A percentile compares a stretch with the other conserved stretches of the same genome.
Evolutionary conservation across 2,329 filamentous ascomycete species (phyloP).

Genomic region (Aspergillus vadensis): DNA sequence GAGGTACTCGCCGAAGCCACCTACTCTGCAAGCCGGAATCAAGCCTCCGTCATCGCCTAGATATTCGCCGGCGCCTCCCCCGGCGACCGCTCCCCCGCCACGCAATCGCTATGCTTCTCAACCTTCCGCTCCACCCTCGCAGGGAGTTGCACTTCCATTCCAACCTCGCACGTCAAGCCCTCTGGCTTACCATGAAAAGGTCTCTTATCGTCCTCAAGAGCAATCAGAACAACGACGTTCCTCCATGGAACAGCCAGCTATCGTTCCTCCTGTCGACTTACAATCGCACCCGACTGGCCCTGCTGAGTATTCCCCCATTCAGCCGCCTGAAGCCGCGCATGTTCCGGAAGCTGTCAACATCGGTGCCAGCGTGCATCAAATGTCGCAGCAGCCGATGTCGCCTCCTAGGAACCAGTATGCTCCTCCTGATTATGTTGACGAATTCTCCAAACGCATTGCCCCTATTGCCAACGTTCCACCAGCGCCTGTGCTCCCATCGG

Average conservation of each 20-base stretch:
- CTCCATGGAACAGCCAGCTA: conserved; percentile 28
- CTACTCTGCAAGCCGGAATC: conserved; percentile 30
- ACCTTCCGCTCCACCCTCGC: conserved; percentile 32
- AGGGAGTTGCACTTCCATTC: conserved; percentile 51
- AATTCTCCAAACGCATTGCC: conserved; percentile 34
- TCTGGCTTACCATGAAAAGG: conserved; percentile 55
- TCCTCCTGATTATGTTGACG: conserved; percentile 34
- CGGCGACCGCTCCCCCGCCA: conserved; percentile 27
- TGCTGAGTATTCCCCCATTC: neutral
- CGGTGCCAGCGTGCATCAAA: conserved; percentile 8
- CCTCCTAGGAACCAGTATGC: conserved; percentile 37
- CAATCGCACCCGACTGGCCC: conserved; percentile 23
- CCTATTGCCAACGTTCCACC: conserved; percentile 22
- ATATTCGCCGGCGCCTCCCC: conserved; percentile 51
- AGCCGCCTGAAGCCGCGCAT: conserved; percentile 8
- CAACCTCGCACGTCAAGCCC: conserved; percentile 67
- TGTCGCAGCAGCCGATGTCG: conserved; percentile 24
- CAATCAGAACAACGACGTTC: conserved; percentile 25
- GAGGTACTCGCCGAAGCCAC: conserved; percentile 47
- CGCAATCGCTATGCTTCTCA: conserved; percentile 46
- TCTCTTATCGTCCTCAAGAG: conserved; percentile 34
- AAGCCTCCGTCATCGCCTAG: conserved; percentile 43
- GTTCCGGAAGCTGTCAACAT: conserved; percentile 9
- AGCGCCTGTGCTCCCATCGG: conserved; percentile 22
- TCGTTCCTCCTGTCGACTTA: conserved; percentile 24